Evolutionary conservation across 1,139 yeast genomes (phyloP).

Genomic region (Yamadazyma siamensis): DNA sequence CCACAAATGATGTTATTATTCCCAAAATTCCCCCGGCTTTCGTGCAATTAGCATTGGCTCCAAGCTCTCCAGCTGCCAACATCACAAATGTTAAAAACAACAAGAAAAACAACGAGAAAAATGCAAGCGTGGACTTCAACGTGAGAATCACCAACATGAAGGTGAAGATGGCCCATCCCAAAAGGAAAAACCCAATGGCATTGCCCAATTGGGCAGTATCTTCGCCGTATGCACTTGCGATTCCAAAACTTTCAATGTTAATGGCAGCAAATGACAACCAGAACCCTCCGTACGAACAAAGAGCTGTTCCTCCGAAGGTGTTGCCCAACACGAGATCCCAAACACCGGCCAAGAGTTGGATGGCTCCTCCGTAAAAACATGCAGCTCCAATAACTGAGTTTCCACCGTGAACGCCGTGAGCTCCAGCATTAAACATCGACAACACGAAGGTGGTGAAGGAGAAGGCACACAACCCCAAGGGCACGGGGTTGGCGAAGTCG

Average conservation of each 20-base stretch:
- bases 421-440: constrained; percentile 39
- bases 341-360: constrained; percentile 62
- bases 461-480: constrained; percentile 57
- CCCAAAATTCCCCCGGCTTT: constrained; percentile 77
- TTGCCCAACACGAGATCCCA: constrained; percentile 66
- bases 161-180: constrained; percentile 69
- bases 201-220: constrained; percentile 41
- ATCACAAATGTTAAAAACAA: constrained; percentile 55
- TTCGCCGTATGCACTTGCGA: constrained; percentile 46
- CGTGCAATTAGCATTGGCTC: constrained; percentile 40
- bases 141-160: constrained; percentile 56
- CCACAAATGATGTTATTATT: constrained; percentile 54
- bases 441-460: constrained; percentile 47
- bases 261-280: constrained; percentile 69
- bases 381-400: constrained; percentile 42
- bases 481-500: constrained; percentile 54
- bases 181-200: constrained; percentile 57
- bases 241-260: constrained; percentile 53
- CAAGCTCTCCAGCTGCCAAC: constrained; percentile 54
- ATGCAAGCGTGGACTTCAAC: constrained; percentile 62
- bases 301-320: constrained; percentile 62
- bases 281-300: constrained; percentile 71
- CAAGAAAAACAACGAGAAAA: constrained; percentile 49
- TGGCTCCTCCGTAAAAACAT: constrained; percentile 56
- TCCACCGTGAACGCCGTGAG: constrained; percentile 34